Base-by-base conservation (phyloP, 192 early-diverging fungal species). In the Coemansia sp. region DNA sequence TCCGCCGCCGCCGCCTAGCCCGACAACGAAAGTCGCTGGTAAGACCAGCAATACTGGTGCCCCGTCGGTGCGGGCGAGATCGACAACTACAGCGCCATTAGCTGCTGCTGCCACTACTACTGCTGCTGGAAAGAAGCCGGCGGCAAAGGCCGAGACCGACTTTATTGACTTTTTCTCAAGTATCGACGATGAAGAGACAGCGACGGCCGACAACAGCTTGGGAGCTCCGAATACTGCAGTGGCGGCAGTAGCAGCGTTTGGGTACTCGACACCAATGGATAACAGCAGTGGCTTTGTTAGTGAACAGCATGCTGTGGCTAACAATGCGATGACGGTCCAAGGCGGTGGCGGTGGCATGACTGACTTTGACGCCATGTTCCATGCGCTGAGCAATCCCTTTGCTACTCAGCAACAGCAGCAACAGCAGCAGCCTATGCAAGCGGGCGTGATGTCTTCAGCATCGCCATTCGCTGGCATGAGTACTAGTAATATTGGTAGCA, bases 131-230 rank as follows among this genome's bases (percentile, higher is more conserved):
- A 67, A 67, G 66, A 66, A 66, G 42, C 31, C 62, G 17, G 58
- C 62, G 10, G 58, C 36, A 12, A 66, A 45, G 11, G 70, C 63
- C 1, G 75, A 78, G 41, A 70, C 77, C 3, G 77, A 85, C 59
- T 76, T 85, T 72, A 85, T 85, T 21, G 84, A 85, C 72, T 85
- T 85, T 69, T 85, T 85, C 72, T 73, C 84, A 15, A 85, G 84
- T 42, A 82, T 85, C 36, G 84, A 85, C 37, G 76, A 79, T 57
- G 77, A 82, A 4, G 48, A 42, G 1, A 44, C 63, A 5, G 32
- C 69, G 4, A 38, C 37, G 1, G 46, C 48, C 4, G 27, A 38
- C 36, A 44, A 58, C 38, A 37, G 17, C 31, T 10, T 44, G 39
- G 17, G 42, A 1, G 50, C 48, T 11, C 15, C 57, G 7, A 39